phyloP scores from a whole-genome alignment of 495 filamentous ascomycete species.

The Mytilinidion resinicola region DNA sequence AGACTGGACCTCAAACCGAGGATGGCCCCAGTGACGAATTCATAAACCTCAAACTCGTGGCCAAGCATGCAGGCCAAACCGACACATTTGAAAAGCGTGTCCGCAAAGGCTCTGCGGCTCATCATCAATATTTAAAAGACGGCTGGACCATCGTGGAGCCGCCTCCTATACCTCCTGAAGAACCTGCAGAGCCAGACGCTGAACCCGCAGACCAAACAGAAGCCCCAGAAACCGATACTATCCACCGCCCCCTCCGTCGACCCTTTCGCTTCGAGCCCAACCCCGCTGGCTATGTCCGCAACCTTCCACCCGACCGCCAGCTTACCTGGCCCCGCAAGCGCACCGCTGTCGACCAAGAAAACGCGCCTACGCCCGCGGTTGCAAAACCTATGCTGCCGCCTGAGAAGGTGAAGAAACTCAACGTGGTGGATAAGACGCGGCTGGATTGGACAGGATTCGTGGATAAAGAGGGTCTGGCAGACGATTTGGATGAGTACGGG shows the following conservation, averaged over 20 bases:
- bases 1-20: neutral
- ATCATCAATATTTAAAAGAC: conserved; percentile 60
- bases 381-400: conserved; percentile 8
- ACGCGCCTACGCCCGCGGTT: conserved; percentile 3
- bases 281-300: conserved; percentile 38
- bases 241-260: conserved; percentile 58
- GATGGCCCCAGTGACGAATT: conserved; percentile 39
- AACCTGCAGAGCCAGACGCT: conserved; percentile 25
- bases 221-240: neutral
- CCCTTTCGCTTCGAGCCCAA: conserved; percentile 79
- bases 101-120: conserved; percentile 71
- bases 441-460: conserved; percentile 95
- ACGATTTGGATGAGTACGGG: conserved; percentile 79
- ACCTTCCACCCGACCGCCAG: conserved; percentile 31
- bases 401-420: conserved; percentile 71
- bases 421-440: conserved; percentile 90
- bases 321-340: conserved; percentile 36
- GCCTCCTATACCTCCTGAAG: neutral
- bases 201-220: conserved; percentile 31
- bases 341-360: conserved; percentile 35
- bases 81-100: conserved; percentile 80
- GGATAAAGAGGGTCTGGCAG: conserved; percentile 82
- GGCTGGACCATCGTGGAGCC: conserved; percentile 19
- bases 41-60: conserved; percentile 80
- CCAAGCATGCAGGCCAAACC: conserved; percentile 83